phyloP scores from a whole-genome alignment of 129 eudicot genomes.

The Escallonia rubra region DNA sequence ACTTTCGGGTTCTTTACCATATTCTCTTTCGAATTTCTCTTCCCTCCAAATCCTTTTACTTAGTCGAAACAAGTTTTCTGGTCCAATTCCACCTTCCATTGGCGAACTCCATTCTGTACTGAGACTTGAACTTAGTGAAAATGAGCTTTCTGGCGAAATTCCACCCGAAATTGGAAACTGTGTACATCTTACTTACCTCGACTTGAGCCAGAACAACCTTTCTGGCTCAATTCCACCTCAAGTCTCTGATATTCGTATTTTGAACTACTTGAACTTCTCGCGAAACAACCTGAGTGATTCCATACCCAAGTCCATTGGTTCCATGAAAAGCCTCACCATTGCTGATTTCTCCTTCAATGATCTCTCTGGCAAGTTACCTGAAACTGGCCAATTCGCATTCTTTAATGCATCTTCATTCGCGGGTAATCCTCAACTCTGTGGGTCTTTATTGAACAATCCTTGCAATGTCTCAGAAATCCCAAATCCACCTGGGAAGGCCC shows the following conservation, averaged over 20 bases:
- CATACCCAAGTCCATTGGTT: constrained; percentile 65
- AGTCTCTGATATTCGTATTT: constrained; percentile 53
- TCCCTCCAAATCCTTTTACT: constrained; percentile 66
- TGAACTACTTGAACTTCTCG: constrained; percentile 76
- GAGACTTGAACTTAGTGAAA: constrained; percentile 63
- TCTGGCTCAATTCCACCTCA: constrained; percentile 64
- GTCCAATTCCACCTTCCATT: constrained; percentile 62
- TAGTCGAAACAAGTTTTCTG: constrained; percentile 58
- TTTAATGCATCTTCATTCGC: constrained; percentile 80
- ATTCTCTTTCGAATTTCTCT: constrained; percentile 63
- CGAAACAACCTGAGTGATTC: constrained; percentile 61
- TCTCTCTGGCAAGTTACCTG: constrained; percentile 79
- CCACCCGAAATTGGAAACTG: constrained; percentile 70
- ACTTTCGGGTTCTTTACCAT: constrained; percentile 69
- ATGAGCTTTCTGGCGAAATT: constrained; percentile 55
- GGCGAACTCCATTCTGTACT: constrained; percentile 60
- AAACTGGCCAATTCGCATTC: constrained; percentile 62
- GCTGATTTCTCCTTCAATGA: constrained; percentile 88
- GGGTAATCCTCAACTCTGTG: constrained; percentile 91
- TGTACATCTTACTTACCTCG: constrained; percentile 61
- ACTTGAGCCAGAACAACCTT: constrained; percentile 77
- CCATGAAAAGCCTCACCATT: constrained; percentile 77
- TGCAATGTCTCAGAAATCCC: constrained; percentile 36
- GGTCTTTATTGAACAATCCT: constrained; percentile 51
- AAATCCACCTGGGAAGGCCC: constrained; percentile 29